Conservation (phyloP, 257 asterid species). For the Asclepias syriaca region DNA sequence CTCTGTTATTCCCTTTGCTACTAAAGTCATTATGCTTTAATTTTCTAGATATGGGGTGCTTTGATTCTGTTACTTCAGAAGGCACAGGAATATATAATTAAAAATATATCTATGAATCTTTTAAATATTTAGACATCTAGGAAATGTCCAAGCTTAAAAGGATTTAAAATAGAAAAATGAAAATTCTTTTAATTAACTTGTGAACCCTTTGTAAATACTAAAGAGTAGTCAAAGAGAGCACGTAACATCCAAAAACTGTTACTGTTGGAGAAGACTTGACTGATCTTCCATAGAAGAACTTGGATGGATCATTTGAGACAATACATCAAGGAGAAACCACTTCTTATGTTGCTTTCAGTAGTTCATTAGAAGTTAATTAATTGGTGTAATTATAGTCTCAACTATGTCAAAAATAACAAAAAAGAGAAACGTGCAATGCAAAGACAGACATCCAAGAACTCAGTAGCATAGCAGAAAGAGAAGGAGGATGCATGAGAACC, state of each 20-base stretch:
- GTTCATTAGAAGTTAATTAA: not conserved
- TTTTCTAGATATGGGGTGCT: not conserved
- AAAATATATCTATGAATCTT: not conserved
- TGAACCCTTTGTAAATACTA: not conserved
- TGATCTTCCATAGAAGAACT: not conserved
- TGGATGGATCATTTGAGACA: not conserved
- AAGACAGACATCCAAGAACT: not conserved
- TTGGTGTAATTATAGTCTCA: not conserved
- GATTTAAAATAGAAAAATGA: not conserved
- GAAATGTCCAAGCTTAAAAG: not conserved
- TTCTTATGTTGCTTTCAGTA: not conserved
- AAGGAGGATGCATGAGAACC: conserved; percentile 40
- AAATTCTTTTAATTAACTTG: not conserved
- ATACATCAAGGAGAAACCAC: not conserved
- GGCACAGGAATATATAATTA: not conserved
- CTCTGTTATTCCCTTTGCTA: not conserved
- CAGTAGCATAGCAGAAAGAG: not conserved
- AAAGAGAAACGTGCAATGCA: not conserved
- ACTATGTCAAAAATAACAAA: not conserved
- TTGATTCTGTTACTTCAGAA: not conserved
- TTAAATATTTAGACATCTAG: not conserved
- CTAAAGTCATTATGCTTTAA: not conserved
- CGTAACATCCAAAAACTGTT: not conserved
- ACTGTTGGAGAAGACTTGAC: not conserved
- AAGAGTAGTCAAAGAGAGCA: not conserved